phyloP scores from a whole-genome alignment of 768 basidiomycete genomes.

The Gelatoporia subvermispora region DNA sequence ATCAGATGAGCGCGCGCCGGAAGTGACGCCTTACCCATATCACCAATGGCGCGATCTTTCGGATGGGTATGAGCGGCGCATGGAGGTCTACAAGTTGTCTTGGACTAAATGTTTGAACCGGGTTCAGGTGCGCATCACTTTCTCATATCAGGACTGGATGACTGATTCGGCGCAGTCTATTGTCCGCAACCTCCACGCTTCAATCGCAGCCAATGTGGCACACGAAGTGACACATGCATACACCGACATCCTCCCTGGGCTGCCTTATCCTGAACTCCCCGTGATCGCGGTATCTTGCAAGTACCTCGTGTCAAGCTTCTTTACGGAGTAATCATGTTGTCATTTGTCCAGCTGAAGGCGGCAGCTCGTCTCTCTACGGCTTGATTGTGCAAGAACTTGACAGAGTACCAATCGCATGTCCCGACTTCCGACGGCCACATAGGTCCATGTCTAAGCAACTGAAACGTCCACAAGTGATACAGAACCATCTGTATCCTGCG shows the following conservation, averaged over 20 bases:
- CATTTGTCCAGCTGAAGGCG: conserved; percentile 26
- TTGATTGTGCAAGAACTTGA: conserved; percentile 5
- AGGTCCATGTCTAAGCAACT: conserved; percentile 4
- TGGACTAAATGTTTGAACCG: conserved; percentile 58
- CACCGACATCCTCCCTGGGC: conserved; percentile 40
- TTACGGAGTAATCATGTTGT: too few species aligned
- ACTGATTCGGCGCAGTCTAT: conserved; percentile 33
- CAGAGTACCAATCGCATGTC: background rate
- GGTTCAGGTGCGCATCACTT: conserved; percentile 42
- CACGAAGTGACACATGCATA: conserved; percentile 42
- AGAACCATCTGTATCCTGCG: conserved; percentile 50
- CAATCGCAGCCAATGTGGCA: conserved; percentile 42
- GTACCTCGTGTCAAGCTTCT: conserved; percentile 11
- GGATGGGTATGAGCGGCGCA: conserved; percentile 33
- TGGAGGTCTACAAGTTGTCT: conserved; percentile 48
- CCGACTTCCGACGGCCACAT: background rate
- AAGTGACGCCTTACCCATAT: background rate
- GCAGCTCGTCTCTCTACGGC: conserved; percentile 2
- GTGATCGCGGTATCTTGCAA: conserved; percentile 53
- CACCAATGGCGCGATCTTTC: conserved; percentile 9
- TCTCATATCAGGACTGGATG: conserved; percentile 1
- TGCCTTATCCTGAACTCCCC: conserved; percentile 60
- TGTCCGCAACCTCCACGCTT: conserved; percentile 41
- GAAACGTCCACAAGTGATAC: conserved; percentile 12
- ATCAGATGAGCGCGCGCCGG: background rate